Evolutionary conservation across 331 rosid species (phyloP), one percentile per base, ranked within the genome.

Genomic region (Pyracantha coccinea): DNA sequence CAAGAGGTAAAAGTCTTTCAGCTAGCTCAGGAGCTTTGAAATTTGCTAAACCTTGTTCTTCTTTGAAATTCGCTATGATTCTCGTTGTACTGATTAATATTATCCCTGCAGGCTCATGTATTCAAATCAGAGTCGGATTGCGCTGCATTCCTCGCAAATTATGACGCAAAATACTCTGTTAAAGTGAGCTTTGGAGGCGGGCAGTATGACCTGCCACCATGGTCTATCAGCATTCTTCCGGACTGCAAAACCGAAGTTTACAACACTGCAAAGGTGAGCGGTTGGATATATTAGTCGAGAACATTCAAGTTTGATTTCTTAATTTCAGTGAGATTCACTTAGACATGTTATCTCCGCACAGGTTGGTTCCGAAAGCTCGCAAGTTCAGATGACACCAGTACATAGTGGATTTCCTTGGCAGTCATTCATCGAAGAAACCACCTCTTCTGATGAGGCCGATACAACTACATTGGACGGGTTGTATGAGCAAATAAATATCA

Each of bases 201-300:
- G 52, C 84, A 69, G 75, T 90, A 92, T 83, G 91, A 92, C 58
- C 78, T 95, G 24, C 98, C 98, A 69, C 88, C 96, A 59, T 92
- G 99, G 98, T 95, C 97, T 67, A 41, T 95, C 77, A 95, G 97
- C 87, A 84, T 95, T 77, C 98, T 95, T 19, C 98, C 98, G 15
- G 96, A 95, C 80, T 92, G 99, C 91, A 92, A 86, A 88, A 84
- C 87, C 65, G 96, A 47, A 47, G 88, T 85, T 80, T 92, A 75
- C 82, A 95, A 89, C 87, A 92, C 97, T 76, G 99, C 99, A 74
- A 89, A 78, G 90, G 98, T 90, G 85, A 87, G 93, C 75, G 57
- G 17, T 41, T 77, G 50, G 32, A 52, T 62, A 69, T 14, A 54
- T 73, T 17, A n/a, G 38, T 61, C 38, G 19, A 61, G 6, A 61